Percentiles rank a stretch among this genome's conserved stretches.
phyloP scores from a whole-genome alignment of 2,329 filamentous ascomycete genomes.

The Hymenoscyphus infarciens region DNA sequence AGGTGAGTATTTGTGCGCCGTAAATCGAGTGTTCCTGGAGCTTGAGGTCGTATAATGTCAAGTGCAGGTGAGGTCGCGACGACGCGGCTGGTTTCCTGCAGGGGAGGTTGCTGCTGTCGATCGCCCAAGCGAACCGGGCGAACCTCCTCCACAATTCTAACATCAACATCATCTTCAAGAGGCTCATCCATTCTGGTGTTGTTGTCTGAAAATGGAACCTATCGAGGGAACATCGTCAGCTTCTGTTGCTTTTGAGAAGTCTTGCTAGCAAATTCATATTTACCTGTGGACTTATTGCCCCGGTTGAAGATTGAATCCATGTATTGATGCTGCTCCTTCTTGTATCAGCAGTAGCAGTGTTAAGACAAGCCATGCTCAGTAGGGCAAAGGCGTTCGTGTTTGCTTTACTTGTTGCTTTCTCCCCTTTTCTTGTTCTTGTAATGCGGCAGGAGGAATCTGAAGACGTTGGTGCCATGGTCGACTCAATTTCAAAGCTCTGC shows the following conservation, averaged over 20 bases:
- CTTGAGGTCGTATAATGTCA: neutral
- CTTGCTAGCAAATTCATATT: neutral
- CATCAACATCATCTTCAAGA: neutral
- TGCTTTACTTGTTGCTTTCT: neutral
- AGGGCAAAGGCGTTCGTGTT: neutral
- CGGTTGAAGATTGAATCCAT: neutral
- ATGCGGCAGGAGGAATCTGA: neutral
- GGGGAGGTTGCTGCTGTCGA: neutral
- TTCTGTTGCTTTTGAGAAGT: neutral
- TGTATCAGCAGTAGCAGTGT: neutral
- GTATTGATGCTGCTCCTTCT: neutral
- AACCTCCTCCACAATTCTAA: neutral
- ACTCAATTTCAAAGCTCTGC: no score
- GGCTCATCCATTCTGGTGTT: neutral
- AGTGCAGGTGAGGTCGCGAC: neutral
- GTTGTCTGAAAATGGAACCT: neutral
- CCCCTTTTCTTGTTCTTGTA: neutral
- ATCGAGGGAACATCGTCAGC: neutral
- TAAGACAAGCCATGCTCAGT: neutral
- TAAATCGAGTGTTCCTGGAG: neutral
- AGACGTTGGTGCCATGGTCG: neutral
- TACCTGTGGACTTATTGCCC: neutral
- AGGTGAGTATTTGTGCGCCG: neutral
- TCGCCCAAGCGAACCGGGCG: neutral
- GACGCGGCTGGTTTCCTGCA: neutral